A percentile compares a stretch with the other conserved stretches of the same genome.
Conservation (phyloP, 169 alveolate species). For the Plasmodium chabaudi region DNA sequence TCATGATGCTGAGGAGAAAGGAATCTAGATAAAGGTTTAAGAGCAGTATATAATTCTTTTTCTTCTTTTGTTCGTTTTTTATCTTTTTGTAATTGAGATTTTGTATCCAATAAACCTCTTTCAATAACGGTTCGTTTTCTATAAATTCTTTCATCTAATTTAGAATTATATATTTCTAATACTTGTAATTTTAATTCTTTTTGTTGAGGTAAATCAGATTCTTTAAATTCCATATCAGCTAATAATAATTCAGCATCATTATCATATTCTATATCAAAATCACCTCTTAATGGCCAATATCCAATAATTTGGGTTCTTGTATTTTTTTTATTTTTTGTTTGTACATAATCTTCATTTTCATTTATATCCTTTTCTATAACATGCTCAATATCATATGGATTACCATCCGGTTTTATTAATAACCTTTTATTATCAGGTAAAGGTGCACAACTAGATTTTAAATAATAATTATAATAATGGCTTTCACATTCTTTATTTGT, state of each 20-base stretch:
- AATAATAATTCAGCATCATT: slow-evolving; percentile 97
- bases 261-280: slow-evolving; percentile 98
- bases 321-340: slow-evolving; percentile 77
- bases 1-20: slow-evolving; percentile 93
- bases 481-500: slow-evolving; percentile 88
- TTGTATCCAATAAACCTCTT: slow-evolving; percentile 91
- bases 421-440: slow-evolving; percentile 80
- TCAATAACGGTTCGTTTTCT: slow-evolving; percentile 89
- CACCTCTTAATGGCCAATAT: slow-evolving; percentile 98
- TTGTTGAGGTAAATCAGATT: slow-evolving; percentile 89
- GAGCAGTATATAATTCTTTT: slow-evolving; percentile 90
- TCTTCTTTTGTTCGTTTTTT: slow-evolving; percentile 92
- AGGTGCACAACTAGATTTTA: slow-evolving; percentile 88
- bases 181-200: slow-evolving; percentile 87
- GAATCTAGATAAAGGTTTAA: slow-evolving; percentile 90
- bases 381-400: slow-evolving; percentile 66
- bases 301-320: slow-evolving; percentile 92
- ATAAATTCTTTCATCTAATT: slow-evolving; percentile 92
- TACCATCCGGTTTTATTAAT: slow-evolving; percentile 68
- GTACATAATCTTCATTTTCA: slow-evolving; percentile 48
- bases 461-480: slow-evolving; percentile 85
- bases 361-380: slow-evolving; percentile 40
- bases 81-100: slow-evolving; percentile 91
- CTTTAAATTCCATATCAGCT: slow-evolving; percentile 97
- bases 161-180: slow-evolving; percentile 92